Conservation (phyloP, 2,329 filamentous ascomycete genomes). For the Neopestalotiopsis sp. region DNA sequence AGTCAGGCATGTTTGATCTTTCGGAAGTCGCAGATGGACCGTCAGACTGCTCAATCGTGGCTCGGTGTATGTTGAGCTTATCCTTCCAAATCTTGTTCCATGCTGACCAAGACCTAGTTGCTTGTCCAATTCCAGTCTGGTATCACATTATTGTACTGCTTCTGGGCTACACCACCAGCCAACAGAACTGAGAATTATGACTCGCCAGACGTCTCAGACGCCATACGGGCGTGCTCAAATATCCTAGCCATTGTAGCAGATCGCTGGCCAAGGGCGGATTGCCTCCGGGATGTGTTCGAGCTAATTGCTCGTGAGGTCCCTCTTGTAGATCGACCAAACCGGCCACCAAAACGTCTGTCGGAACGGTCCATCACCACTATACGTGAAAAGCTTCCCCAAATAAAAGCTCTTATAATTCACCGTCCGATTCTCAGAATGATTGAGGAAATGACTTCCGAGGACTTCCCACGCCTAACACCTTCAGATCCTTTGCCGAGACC, state of each 20-base stretch:
- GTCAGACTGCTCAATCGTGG: conserved; percentile 14
- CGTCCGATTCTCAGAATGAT: conserved; percentile 26
- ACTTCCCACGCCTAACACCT: conserved; percentile 15
- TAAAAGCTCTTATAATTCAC: conserved; percentile 23
- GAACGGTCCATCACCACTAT: conserved; percentile 1
- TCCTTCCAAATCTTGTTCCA: neutral
- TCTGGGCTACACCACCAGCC: conserved; percentile 38
- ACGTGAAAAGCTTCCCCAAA: conserved; percentile 8
- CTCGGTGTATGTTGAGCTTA: neutral
- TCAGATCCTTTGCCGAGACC: neutral
- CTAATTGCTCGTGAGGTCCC: conserved; percentile 33
- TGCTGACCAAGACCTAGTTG: neutral
- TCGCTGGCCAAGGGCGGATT: conserved; percentile 40
- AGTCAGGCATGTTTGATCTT: conserved; percentile 19
- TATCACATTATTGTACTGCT: conserved; percentile 41
- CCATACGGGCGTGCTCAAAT: conserved; percentile 40
- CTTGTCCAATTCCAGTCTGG: conserved; percentile 40
- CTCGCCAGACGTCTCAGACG: conserved; percentile 36
- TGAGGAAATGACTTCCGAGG: conserved; percentile 22
- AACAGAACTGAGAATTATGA: conserved; percentile 34
- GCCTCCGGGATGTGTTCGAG: conserved; percentile 40
- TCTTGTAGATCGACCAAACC: conserved; percentile 18
- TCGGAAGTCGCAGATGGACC: conserved; percentile 17
- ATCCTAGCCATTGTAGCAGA: conserved; percentile 41
- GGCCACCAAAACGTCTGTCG: conserved; percentile 18